These are phyloP conservation scores for Populus deltoides DNA, from an alignment of 345 rosid species.

Conservation along the genomic window DNA sequence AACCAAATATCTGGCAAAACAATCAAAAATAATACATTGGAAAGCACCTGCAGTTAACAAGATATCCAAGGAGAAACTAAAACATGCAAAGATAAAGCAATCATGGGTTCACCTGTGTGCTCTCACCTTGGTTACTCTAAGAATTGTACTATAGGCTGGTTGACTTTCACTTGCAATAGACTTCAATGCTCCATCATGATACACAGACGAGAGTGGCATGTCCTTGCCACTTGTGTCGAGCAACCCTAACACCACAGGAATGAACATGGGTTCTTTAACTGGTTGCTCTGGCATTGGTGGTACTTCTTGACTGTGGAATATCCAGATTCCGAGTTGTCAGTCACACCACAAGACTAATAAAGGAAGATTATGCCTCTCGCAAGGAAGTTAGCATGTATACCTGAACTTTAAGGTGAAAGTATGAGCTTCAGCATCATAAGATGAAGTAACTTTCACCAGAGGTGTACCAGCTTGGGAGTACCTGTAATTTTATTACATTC, in stretches of 20 bases:
- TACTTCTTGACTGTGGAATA: constrained; percentile 65
- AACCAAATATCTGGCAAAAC: not conserved
- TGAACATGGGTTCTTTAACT: constrained; percentile 83
- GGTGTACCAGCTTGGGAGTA: constrained; percentile 99
- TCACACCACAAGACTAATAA: not conserved
- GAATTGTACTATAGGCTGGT: constrained; percentile 56
- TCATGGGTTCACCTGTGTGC: constrained; percentile 11
- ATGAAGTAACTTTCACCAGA: constrained; percentile 69
- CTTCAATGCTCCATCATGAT: constrained; percentile 58
- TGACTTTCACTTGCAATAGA: constrained; percentile 46
- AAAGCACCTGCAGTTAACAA: not conserved
- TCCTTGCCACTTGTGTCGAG: constrained; percentile 82
- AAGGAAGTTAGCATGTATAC: constrained; percentile 32
- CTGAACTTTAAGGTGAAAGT: constrained; percentile 86
- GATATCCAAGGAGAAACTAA: not conserved
- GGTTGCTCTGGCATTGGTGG: constrained; percentile 92
- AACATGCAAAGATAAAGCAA: not conserved
- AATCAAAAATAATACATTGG: not conserved
- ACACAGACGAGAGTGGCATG: constrained; percentile 61
- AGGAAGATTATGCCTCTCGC: not conserved
- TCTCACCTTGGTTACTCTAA: constrained; percentile 74
- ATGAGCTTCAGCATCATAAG: constrained; percentile 66
- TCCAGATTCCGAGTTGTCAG: constrained; percentile 9
- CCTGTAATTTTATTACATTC: constrained; percentile 43
- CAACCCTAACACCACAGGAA: constrained; percentile 77